Conservation (phyloP, 2,329 filamentous ascomycete species). For the Albifimbria verrucaria region DNA sequence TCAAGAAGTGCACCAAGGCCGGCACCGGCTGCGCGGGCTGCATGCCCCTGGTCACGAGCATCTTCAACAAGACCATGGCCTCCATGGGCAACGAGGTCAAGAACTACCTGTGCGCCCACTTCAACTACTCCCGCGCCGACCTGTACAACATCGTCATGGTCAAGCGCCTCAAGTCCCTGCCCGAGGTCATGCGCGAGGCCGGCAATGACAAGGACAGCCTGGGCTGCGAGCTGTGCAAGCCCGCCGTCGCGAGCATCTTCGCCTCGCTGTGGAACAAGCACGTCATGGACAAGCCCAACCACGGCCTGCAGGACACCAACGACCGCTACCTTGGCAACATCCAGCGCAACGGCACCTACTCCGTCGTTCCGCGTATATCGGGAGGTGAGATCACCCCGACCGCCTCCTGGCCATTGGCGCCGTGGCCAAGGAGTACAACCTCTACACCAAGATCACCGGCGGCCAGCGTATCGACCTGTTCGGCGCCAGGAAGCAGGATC, state of each 20-base stretch:
- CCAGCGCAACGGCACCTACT: conserved; percentile 87
- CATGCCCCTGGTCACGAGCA: conserved; percentile 81
- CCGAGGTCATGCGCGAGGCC: conserved; percentile 73
- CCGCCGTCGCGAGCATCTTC: conserved; percentile 75
- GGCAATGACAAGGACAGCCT: conserved; percentile 70
- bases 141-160: conserved; percentile 88
- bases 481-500: conserved; percentile 82
- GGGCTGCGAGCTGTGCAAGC: conserved; percentile 86
- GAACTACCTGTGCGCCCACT: conserved; percentile 83
- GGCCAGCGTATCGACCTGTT: conserved; percentile 93
- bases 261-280: conserved; percentile 81
- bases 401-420: conserved; percentile 80
- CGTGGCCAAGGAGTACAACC: conserved; percentile 76
- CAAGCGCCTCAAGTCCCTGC: conserved; percentile 70
- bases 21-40: conserved; percentile 89
- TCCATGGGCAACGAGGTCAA: conserved; percentile 83
- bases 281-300: conserved; percentile 66
- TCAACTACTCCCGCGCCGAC: conserved; percentile 78
- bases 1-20: conserved; percentile 89
- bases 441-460: conserved; percentile 92
- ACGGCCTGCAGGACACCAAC: conserved; percentile 86
- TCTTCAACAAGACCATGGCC: conserved; percentile 86
- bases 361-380: conserved; percentile 77
- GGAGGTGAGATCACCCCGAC: conserved; percentile 87
- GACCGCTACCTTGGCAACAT: conserved; percentile 87